These are phyloP conservation scores for Phaeomoniella chlamydospora DNA, from an alignment of 2,329 filamentous ascomycete genomes.

Conservation along the genomic window DNA sequence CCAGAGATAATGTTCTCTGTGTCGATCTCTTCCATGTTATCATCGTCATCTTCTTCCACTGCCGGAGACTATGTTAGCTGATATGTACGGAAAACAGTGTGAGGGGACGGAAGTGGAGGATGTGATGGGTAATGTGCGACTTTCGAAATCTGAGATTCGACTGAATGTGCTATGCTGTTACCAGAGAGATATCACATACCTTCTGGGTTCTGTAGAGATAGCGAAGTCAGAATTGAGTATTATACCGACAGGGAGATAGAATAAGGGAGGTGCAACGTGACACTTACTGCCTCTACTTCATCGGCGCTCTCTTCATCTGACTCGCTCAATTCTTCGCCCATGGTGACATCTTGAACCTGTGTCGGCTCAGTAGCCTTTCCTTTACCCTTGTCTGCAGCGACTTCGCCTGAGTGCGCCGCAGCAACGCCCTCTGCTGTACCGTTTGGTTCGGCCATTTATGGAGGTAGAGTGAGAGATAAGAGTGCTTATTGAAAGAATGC, in stretches of 20 bases:
- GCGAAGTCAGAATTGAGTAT: too few species aligned
- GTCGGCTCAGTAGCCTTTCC: constrained; percentile 55
- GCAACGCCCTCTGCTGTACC: constrained; percentile 7
- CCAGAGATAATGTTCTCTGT: constrained; percentile 63
- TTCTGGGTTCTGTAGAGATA: too few species aligned
- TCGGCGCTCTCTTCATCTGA: constrained; percentile 54
- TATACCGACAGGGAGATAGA: too few species aligned
- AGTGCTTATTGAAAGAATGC: too few species aligned
- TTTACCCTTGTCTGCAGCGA: constrained; percentile 60
- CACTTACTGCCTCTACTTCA: constrained; percentile 22
- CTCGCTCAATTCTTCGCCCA: constrained; percentile 61
- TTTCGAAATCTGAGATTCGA: background rate
- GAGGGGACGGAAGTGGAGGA: background rate
- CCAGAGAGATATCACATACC: too few species aligned
- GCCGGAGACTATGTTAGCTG: background rate
- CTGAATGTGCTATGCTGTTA: too few species aligned
- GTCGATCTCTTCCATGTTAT: constrained; percentile 85
- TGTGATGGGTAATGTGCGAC: background rate
- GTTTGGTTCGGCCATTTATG: constrained; percentile 11
- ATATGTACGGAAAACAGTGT: background rate
- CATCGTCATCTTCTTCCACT: constrained; percentile 59
- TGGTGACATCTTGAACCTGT: constrained; percentile 43
- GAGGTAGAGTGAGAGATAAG: background rate
- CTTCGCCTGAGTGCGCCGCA: background rate
- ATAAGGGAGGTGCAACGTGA: too few species aligned